A percentile compares a stretch with the other conserved stretches of the same genome.
phyloP scores from a whole-genome alignment of 495 filamentous ascomycete species.

The Daldinia vernicosa region DNA sequence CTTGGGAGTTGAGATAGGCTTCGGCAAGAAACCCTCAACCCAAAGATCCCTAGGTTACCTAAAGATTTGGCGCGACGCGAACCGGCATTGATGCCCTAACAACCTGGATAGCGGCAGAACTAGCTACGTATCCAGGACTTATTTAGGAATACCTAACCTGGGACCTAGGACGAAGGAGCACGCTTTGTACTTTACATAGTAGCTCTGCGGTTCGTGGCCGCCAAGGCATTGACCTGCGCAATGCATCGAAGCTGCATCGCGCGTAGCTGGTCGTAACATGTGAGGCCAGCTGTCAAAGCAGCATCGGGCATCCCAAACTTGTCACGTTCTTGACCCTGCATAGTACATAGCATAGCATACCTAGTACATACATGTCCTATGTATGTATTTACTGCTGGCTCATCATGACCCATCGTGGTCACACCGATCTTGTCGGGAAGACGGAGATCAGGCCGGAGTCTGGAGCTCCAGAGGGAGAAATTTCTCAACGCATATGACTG shows the following conservation, averaged over 20 bases:
- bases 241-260: slow-evolving; percentile 42
- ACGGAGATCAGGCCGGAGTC: slow-evolving; percentile 42
- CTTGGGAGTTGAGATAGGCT: slow-evolving; percentile 1
- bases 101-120: slow-evolving; percentile 24
- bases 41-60: slow-evolving; percentile 11
- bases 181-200: neutral
- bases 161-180: slow-evolving; percentile 6
- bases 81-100: slow-evolving; percentile 25
- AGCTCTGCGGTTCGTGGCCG: slow-evolving; percentile 39
- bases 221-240: slow-evolving; percentile 43
- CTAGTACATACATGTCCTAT: too few species aligned
- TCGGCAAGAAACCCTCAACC: slow-evolving; percentile 7
- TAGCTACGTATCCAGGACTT: slow-evolving; percentile 2
- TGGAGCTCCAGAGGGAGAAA: slow-evolving; percentile 37
- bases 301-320: slow-evolving; percentile 44
- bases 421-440: slow-evolving; percentile 44
- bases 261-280: slow-evolving; percentile 35
- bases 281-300: slow-evolving; percentile 45
- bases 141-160: neutral
- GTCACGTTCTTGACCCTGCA: slow-evolving; percentile 45
- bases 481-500: slow-evolving; percentile 19
- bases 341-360: slow-evolving; percentile 25
- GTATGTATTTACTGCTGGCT: slow-evolving; percentile 16
- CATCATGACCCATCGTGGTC: slow-evolving; percentile 25
- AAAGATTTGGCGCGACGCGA: slow-evolving; percentile 34